Evolutionary conservation across 371 early-diverging fungal genomes (phyloP).

Genomic region (Quaeritorhiza haematococci): DNA sequence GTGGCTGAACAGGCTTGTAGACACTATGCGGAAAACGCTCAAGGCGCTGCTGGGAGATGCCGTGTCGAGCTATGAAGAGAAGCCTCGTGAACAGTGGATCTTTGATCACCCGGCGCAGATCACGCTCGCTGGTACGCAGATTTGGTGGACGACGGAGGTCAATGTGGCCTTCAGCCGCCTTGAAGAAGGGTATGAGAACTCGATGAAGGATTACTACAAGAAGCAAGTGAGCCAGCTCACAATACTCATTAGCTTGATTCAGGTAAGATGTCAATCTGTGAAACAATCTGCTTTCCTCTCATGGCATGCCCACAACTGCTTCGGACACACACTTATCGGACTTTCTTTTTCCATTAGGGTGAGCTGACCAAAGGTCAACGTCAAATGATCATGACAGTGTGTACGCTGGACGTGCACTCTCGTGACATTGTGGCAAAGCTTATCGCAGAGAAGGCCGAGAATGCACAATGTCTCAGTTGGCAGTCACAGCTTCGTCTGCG

Average conservation of each 20-base stretch:
- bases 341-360: slow-evolving; percentile 43
- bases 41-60: slow-evolving; percentile 47
- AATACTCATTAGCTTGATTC: no score
- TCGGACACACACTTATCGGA: neutral
- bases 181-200: slow-evolving; percentile 63
- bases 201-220: slow-evolving; percentile 62
- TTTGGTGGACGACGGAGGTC: slow-evolving; percentile 67
- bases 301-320: no score
- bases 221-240: slow-evolving; percentile 61
- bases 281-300: no score
- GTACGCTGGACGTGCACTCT: slow-evolving; percentile 62
- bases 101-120: slow-evolving; percentile 62
- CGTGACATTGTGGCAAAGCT: slow-evolving; percentile 64
- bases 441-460: slow-evolving; percentile 59
- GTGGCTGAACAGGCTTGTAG: slow-evolving; percentile 55
- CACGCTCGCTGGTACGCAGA: slow-evolving; percentile 55
- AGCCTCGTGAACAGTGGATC: slow-evolving; percentile 64
- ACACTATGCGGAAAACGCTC: slow-evolving; percentile 48
- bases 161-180: slow-evolving; percentile 53
- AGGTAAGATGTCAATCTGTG: no score
- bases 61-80: slow-evolving; percentile 56
- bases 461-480: slow-evolving; percentile 61
- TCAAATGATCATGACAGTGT: slow-evolving; percentile 64
- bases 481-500: slow-evolving; percentile 55
- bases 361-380: slow-evolving; percentile 43